Evolutionary conservation across 192 early-diverging fungal species (phyloP).

Genomic region (Pecoramyces ruminantium): DNA sequence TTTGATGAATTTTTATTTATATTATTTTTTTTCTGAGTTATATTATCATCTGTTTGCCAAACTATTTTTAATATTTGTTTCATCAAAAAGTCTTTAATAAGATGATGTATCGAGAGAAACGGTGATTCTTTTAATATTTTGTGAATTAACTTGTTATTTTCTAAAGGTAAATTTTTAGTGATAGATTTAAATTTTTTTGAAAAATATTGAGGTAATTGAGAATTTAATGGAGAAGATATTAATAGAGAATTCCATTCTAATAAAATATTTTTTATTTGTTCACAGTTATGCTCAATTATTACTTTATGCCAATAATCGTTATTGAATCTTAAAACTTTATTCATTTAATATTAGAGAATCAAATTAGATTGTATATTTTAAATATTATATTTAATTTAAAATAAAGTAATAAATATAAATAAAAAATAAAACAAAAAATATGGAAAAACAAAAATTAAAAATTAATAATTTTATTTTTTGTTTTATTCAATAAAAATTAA

Average conservation of each 20-base stretch:
- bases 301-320: background rate
- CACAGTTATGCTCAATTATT: background rate
- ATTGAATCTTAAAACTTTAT: background rate
- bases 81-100: background rate
- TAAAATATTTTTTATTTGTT: background rate
- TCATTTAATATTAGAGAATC: too few species aligned
- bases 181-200: too few species aligned
- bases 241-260: background rate
- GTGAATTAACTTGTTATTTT: background rate
- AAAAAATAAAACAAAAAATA: too few species aligned
- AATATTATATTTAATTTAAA: too few species aligned
- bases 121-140: background rate
- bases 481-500: too few species aligned
- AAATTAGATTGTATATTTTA: too few species aligned
- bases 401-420: too few species aligned
- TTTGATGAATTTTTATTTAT: background rate
- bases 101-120: background rate
- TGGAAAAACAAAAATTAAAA: too few species aligned
- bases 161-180: too few species aligned
- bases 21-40: background rate
- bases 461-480: too few species aligned
- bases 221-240: background rate
- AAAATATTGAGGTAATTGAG: too few species aligned
- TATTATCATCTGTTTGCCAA: too few species aligned
- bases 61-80: background rate